A percentile compares a stretch with the other conserved stretches of the same genome.
phyloP scores from a whole-genome alignment of 352 stramenopile genomes.

The Phytophthora ramorum region DNA sequence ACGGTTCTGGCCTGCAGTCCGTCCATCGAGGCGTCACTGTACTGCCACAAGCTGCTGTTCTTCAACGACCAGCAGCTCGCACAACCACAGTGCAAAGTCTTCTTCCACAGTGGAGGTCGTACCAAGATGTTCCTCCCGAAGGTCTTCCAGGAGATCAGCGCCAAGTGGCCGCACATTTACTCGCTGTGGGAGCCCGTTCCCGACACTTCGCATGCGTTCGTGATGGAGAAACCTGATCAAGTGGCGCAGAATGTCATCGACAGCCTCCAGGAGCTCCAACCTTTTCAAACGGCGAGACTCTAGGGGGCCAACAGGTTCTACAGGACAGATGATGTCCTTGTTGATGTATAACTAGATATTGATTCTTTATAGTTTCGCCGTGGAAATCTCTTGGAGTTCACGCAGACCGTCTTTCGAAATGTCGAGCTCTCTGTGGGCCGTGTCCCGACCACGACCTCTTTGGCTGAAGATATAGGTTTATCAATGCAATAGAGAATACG shows the following conservation, averaged over 20 bases:
- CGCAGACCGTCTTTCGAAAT: neutral
- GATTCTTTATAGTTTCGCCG: too few species aligned
- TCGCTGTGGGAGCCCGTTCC: conserved; percentile 25
- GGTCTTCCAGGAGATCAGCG: conserved; percentile 23
- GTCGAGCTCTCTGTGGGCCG: neutral
- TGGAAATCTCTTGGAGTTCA: too few species aligned
- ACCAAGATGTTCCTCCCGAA: conserved; percentile 40
- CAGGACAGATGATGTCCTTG: too few species aligned
- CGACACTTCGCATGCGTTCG: conserved; percentile 40
- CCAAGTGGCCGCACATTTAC: conserved; percentile 40
- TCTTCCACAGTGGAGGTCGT: conserved; percentile 31
- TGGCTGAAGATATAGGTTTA: too few species aligned
- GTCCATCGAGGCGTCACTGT: conserved; percentile 48
- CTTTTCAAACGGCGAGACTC: neutral
- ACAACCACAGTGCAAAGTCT: conserved; percentile 24
- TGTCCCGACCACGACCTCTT: too few species aligned
- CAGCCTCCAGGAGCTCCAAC: conserved; percentile 18
- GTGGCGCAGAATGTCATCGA: conserved; percentile 34
- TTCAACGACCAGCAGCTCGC: conserved; percentile 29
- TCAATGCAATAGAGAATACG: too few species aligned
- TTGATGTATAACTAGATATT: too few species aligned
- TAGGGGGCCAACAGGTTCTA: too few species aligned
- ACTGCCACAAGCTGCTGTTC: conserved; percentile 30
- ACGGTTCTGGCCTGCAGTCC: conserved; percentile 42
- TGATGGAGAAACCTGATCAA: conserved; percentile 46